Evolutionary conservation across 768 basidiomycete species (phyloP), one percentile per base, ranked within the genome.

Genomic region (Candolleomyces efflorescens): DNA sequence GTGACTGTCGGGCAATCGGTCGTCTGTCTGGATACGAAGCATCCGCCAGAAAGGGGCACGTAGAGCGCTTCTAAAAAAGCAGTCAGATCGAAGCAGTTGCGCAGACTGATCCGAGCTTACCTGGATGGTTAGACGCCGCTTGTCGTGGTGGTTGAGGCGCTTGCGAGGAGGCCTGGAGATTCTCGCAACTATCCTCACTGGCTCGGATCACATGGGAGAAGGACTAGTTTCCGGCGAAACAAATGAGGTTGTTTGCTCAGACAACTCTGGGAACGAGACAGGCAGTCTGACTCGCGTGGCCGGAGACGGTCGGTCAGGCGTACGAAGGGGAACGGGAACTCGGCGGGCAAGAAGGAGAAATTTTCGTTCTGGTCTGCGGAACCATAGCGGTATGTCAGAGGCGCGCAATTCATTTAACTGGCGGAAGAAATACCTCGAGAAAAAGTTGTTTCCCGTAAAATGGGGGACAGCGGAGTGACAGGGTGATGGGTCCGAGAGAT

Each of bases 121-220:
- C 66, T 89, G 83, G 22, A 90, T 82, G 0, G 87, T 90, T 39
- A 86, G 73, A 68, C 82, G 83, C 11, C 83, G 79, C 43, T 66
- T 82, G 67, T 89, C 87, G 60, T 85, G 87, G 53, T 85, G 83
- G 60, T 79, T 87, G 18, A 63, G 67, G 22, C 88, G 76, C 59
- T 78, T 80, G 52, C 58, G 46, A 46, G 57, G 55, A 37, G 56
- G 36, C 53, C 58, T 11, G 53, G 59, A 36, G 36, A 37, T 52
- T 18, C 44, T 27, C 36, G 36, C 45, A 32, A 18, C 46, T 48
- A 17, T 41, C 12, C 24, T 58, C 53, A 23, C 53, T 59, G n/a
- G 54, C 58, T n/a, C 23, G 55, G n/a, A 36, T 18, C 17, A 36
- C 11, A 37, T 15, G 22, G 51, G 51, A 10, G 51, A 53, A 9